Percentiles rank a stretch among this genome's conserved stretches.
Evolutionary conservation across 179 eudicot species (phyloP).

Genomic region (Heliamphora pulchella): DNA sequence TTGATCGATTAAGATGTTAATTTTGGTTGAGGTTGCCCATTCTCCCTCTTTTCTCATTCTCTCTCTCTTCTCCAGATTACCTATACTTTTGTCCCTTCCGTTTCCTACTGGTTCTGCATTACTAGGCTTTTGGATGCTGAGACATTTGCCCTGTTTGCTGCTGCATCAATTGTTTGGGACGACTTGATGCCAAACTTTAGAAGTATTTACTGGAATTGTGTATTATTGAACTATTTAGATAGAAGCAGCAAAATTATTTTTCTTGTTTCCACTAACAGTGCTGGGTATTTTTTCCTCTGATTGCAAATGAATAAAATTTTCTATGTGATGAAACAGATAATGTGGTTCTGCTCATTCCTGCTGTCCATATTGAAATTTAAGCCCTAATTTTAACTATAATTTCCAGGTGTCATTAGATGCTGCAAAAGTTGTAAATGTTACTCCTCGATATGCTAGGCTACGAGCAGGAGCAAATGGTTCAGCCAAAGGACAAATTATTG

Average conservation of each 20-base stretch:
- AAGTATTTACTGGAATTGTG: neutral
- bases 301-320: neutral
- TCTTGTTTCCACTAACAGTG: neutral
- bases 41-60: neutral
- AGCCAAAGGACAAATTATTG: slow-evolving; percentile 80
- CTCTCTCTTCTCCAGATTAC: neutral
- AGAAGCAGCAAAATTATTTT: neutral
- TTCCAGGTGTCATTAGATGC: slow-evolving; percentile 88
- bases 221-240: neutral
- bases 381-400: slow-evolving; percentile 7
- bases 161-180: neutral
- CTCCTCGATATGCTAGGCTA: slow-evolving; percentile 85
- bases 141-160: too few species aligned
- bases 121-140: neutral
- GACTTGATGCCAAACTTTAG: neutral
- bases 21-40: neutral
- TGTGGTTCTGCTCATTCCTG: neutral
- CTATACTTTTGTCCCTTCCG: neutral
- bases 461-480: slow-evolving; percentile 79
- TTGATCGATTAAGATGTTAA: too few species aligned
- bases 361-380: neutral
- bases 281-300: neutral
- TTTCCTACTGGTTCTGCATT: neutral
- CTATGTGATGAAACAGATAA: neutral
- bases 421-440: slow-evolving; percentile 82